Base-by-base conservation (phyloP, 345 rosid genomes). In the Euphorbia pulcherrima region DNA sequence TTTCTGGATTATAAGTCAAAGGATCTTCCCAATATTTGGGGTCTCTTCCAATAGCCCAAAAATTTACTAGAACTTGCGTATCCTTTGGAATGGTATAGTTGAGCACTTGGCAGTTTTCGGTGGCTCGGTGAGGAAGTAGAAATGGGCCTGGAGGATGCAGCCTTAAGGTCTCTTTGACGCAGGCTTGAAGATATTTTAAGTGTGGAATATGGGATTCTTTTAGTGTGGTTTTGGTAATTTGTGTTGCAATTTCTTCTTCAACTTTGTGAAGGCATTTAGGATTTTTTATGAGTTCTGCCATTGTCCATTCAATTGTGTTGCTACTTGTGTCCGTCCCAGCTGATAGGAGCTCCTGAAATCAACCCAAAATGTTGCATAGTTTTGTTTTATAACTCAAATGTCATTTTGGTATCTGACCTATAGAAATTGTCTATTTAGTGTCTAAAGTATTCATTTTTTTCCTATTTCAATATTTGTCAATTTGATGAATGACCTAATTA, bases 41-140 rank as follows among this genome's bases (percentile, higher is more conserved):
- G 48, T 74, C 77, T 55, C 77, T 37, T 6, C 77, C 77, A n/a
- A 74, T 74, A 0, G 72, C 72, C 77, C 77, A 74, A 14, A 68
- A 54, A 21, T 74, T 74, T n/a, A 74, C 72, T 9, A 68, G 4
- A 20, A 68, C 77, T 62, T 62, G 63, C 2, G 72, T 7, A 39
- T 68, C 37, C 64, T 62, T 68, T 9, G 77, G 77, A 35, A 74
- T 68, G 10, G 77, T 68, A 35, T 62, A 62, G 20, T 74, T 53
- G 68, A 74, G 53, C 21, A 56, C n/a, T 50, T 74, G 68, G 65
- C 77, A 74, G 1, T 68, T 27, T 1, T 53, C 59, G 4, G 10
- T 37, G 35, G 72, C 72, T 1, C 77, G 68, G 53, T 74, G 77
- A 44, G 77, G 77, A 41, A 74, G 77, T 29, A 74, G 77, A 68